phyloP scores from a whole-genome alignment of 1,139 yeast genomes.

The Petasospora fabianii region DNA sequence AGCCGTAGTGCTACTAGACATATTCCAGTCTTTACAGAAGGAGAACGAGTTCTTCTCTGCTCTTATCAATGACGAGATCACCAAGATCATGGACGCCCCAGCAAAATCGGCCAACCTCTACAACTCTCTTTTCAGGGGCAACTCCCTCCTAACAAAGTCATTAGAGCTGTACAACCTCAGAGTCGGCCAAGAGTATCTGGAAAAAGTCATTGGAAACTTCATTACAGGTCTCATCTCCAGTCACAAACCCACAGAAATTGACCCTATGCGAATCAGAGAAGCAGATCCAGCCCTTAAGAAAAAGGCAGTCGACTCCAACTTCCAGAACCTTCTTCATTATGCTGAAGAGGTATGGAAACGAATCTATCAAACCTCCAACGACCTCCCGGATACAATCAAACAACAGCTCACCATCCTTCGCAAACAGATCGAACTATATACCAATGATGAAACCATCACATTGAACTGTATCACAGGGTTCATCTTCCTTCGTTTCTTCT shows the following conservation, averaged over 20 bases:
- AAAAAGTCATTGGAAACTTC: slow-evolving; percentile 66
- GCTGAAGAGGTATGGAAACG: slow-evolving; percentile 68
- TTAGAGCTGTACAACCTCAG: slow-evolving; percentile 73
- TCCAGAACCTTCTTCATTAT: slow-evolving; percentile 48
- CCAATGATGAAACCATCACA: slow-evolving; percentile 43
- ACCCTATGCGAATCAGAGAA: slow-evolving; percentile 52
- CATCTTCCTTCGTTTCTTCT: slow-evolving; percentile 77
- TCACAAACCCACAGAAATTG: slow-evolving; percentile 61
- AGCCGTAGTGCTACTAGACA: slow-evolving; percentile 55
- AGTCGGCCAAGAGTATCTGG: slow-evolving; percentile 76
- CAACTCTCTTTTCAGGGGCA: slow-evolving; percentile 82
- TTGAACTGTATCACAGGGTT: slow-evolving; percentile 79
- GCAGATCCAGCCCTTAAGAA: slow-evolving; percentile 37
- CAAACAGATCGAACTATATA: slow-evolving; percentile 54
- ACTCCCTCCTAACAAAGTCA: slow-evolving; percentile 75
- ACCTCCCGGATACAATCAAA: slow-evolving; percentile 69
- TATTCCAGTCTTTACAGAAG: slow-evolving; percentile 58
- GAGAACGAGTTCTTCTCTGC: slow-evolving; percentile 70
- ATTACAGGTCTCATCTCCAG: slow-evolving; percentile 51
- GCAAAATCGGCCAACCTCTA: slow-evolving; percentile 38
- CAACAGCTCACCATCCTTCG: slow-evolving; percentile 56
- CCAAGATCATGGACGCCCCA: slow-evolving; percentile 16
- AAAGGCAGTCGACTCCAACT: slow-evolving; percentile 46
- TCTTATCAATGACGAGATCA: slow-evolving; percentile 62
- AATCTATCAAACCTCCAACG: slow-evolving; percentile 67